Evolutionary conservation across 306 rosid species (phyloP).

Genomic region (Oxytropis ochrocephala): DNA sequence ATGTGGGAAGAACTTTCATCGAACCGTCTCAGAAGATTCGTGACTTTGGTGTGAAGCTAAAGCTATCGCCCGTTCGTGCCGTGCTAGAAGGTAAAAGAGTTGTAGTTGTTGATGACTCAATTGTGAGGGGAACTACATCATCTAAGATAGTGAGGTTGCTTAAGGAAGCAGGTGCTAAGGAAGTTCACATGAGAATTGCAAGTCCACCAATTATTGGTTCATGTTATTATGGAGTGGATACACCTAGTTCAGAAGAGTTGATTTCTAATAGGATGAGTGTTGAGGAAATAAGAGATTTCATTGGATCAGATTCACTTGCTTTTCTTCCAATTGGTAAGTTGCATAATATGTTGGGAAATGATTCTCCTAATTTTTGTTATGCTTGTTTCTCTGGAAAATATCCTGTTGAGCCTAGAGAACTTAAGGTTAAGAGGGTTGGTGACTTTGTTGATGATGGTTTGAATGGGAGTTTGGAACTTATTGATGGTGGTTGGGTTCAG

Average conservation of each 20-base stretch:
- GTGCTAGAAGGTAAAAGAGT: constrained; percentile 92
- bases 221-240: constrained; percentile 94
- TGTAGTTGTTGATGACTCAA: constrained; percentile 96
- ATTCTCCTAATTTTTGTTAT: constrained; percentile 61
- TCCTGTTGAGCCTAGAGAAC: constrained; percentile 84
- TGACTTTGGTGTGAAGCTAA: constrained; percentile 85
- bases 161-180: constrained; percentile 92
- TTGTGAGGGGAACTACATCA: constrained; percentile 91
- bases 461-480: constrained; percentile 70
- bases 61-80: constrained; percentile 72
- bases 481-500: constrained; percentile 84
- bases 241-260: constrained; percentile 90
- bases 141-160: constrained; percentile 87
- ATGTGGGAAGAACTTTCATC: constrained; percentile 95
- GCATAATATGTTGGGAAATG: constrained; percentile 40
- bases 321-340: constrained; percentile 72
- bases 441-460: constrained; percentile 89
- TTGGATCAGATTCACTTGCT: constrained; percentile 91
- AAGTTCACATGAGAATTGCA: constrained; percentile 97
- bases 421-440: constrained; percentile 86
- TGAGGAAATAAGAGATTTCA: constrained; percentile 74
- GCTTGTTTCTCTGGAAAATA: constrained; percentile 94
- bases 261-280: constrained; percentile 85
- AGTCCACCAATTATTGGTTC: constrained; percentile 90
- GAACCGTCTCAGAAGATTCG: constrained; percentile 94